A percentile compares a stretch with the other conserved stretches of the same genome.
Evolutionary conservation across 1,139 yeast species (phyloP).

Genomic region (Pichia sp.): DNA sequence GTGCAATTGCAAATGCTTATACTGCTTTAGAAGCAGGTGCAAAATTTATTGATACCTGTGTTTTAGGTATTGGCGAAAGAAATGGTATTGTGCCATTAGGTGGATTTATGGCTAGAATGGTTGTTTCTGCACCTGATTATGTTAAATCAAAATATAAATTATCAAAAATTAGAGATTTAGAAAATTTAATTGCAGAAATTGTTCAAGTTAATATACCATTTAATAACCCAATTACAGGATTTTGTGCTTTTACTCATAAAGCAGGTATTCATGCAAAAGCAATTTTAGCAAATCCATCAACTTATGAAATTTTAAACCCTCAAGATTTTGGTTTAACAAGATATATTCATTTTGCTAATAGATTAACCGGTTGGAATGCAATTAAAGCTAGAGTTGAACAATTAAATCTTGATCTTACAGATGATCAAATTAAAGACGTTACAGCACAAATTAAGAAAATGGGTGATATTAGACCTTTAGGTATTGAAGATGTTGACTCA

Average conservation of each 20-base stretch:
- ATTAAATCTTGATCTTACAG: conserved; percentile 50
- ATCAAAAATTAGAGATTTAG: conserved; percentile 49
- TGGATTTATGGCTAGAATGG: conserved; percentile 59
- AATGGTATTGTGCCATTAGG: conserved; percentile 57
- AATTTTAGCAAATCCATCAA: conserved; percentile 53
- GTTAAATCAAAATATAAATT: conserved; percentile 51
- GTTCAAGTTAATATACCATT: conserved; percentile 54
- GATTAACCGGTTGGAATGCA: conserved; percentile 58
- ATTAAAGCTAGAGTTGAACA: conserved; percentile 62
- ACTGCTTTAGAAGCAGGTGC: conserved; percentile 61
- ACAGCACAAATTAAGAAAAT: conserved; percentile 48
- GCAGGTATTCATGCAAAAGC: conserved; percentile 61
- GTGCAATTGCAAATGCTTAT: conserved; percentile 58
- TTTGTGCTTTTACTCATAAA: conserved; percentile 58
- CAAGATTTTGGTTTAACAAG: conserved; percentile 51
- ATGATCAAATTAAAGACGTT: conserved; percentile 52
- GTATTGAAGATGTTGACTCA: conserved; percentile 43
- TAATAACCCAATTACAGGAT: conserved; percentile 56
- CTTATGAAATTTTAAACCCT: conserved; percentile 54
- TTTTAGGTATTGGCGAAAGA: conserved; percentile 56
- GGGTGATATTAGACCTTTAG: conserved; percentile 57
- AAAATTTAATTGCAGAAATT: conserved; percentile 51
- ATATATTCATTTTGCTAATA: conserved; percentile 53
- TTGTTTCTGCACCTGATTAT: conserved; percentile 53
- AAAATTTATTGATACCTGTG: conserved; percentile 49